These are phyloP conservation scores for Didymella glomerata DNA, from an alignment of 2,329 filamentous ascomycete species.

Conservation along the genomic window DNA sequence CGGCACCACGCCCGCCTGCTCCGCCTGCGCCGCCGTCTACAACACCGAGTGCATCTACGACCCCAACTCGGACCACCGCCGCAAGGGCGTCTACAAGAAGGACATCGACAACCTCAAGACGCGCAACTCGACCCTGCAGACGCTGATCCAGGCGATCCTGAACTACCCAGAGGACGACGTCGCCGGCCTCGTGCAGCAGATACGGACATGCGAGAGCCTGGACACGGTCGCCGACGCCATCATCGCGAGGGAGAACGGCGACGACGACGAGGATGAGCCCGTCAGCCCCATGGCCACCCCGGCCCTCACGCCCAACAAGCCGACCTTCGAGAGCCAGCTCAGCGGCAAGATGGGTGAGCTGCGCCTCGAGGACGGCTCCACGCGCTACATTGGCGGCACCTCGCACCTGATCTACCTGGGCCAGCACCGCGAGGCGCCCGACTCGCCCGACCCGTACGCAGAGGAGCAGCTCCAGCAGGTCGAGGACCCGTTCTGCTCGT, in stretches of 20 bases:
- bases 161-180: constrained; percentile 92
- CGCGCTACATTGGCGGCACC: constrained; percentile 92
- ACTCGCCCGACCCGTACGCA: constrained; percentile 46
- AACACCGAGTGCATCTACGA: constrained; percentile 92
- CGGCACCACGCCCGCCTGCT: constrained; percentile 88
- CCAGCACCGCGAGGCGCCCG: constrained; percentile 42
- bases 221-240: constrained; percentile 70
- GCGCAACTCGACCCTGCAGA: constrained; percentile 84
- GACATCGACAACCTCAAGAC: constrained; percentile 90
- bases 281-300: constrained; percentile 44
- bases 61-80: constrained; percentile 92
- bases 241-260: constrained; percentile 60
- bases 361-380: constrained; percentile 83
- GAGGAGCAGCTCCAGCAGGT: constrained; percentile 59
- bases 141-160: constrained; percentile 90
- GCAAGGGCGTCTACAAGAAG: constrained; percentile 96
- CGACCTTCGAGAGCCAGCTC: constrained; percentile 76
- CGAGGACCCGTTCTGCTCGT: constrained; percentile 79
- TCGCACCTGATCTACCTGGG: constrained; percentile 86
- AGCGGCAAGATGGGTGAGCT: constrained; percentile 94
- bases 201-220: constrained; percentile 82
- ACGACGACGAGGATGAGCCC: constrained; percentile 55
- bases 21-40: constrained; percentile 95
- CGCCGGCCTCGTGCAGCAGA: constrained; percentile 79
- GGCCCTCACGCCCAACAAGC: constrained; percentile 44